A percentile compares a stretch with the other conserved stretches of the same genome.
phyloP scores from a whole-genome alignment of 768 basidiomycete species.

The Pisolithus tinctorius region DNA sequence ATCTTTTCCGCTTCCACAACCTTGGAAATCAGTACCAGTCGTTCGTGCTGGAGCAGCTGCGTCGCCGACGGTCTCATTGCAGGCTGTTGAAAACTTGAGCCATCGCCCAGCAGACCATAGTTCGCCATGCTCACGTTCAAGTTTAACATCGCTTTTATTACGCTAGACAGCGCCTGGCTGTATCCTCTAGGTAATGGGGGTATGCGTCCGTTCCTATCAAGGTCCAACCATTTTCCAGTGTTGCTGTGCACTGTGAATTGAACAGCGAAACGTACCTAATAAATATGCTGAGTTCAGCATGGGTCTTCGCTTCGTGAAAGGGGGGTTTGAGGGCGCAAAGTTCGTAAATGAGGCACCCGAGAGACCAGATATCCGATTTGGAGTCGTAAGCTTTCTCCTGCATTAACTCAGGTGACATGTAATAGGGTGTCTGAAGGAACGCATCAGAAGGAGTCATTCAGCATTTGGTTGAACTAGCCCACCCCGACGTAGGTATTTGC shows the following conservation, averaged over 20 bases:
- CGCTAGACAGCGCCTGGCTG: conserved; percentile 59
- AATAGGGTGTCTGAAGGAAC: conserved; percentile 84
- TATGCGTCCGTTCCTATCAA: conserved; percentile 75
- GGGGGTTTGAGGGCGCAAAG: conserved; percentile 91
- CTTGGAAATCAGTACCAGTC: conserved; percentile 62
- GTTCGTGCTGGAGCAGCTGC: conserved; percentile 76
- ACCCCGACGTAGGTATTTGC: conserved; percentile 98
- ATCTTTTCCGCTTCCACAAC: conserved; percentile 75
- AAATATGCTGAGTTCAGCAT: conserved; percentile 73
- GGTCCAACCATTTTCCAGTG: neutral
- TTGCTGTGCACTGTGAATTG: neutral
- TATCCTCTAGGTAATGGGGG: conserved; percentile 85
- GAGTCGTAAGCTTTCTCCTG: conserved; percentile 96
- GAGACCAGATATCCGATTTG: conserved; percentile 97
- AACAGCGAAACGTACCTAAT: conserved; percentile 52
- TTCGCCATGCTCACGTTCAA: conserved; percentile 53
- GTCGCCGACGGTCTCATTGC: conserved; percentile 81
- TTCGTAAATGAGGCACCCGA: conserved; percentile 96
- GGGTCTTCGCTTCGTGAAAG: conserved; percentile 90
- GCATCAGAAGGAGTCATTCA: neutral
- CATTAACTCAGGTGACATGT: conserved; percentile 99
- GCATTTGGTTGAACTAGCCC: conserved; percentile 24
- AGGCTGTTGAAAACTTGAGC: conserved; percentile 40
- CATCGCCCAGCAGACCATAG: neutral
- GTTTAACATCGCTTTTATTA: conserved; percentile 84